These are phyloP conservation scores for Conticribra weissflogii DNA, from an alignment of 108 stramenopile species.

Conservation along the genomic window DNA sequence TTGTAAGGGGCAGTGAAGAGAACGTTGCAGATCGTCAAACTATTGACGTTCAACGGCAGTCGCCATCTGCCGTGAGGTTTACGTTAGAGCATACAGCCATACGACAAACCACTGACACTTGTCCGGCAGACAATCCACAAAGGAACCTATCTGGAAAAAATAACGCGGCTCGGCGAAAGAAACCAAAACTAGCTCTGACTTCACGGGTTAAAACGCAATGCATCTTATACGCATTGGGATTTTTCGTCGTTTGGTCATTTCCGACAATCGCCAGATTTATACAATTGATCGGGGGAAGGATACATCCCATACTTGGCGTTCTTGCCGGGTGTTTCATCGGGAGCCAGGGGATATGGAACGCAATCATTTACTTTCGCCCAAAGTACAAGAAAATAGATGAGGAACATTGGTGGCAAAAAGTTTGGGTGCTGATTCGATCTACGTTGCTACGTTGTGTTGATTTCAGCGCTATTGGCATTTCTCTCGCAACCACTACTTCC, in stretches of 20 bases:
- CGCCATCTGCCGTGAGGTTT: too few relatives aligned
- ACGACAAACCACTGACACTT: too few relatives aligned
- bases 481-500: too few relatives aligned
- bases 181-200: background rate
- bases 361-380: slow-evolving; percentile 36
- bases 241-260: slow-evolving; percentile 24
- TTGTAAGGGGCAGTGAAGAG: too few relatives aligned
- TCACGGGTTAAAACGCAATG: slow-evolving; percentile 17
- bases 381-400: slow-evolving; percentile 1
- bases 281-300: slow-evolving; percentile 11
- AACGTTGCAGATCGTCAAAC: too few relatives aligned
- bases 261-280: slow-evolving; percentile 19
- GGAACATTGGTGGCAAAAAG: slow-evolving; percentile 14
- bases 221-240: slow-evolving; percentile 17
- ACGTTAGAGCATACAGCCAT: too few relatives aligned
- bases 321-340: slow-evolving; percentile 12
- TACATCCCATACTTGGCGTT: slow-evolving; percentile 18
- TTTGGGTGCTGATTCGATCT: slow-evolving; percentile 3
- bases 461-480: too few relatives aligned
- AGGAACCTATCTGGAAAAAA: background rate
- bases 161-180: background rate
- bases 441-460: slow-evolving; percentile 23
- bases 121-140: background rate
- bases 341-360: slow-evolving; percentile 25
- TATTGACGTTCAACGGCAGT: too few relatives aligned